phyloP scores from a whole-genome alignment of 306 rosid genomes.

The Casuarina glauca region DNA sequence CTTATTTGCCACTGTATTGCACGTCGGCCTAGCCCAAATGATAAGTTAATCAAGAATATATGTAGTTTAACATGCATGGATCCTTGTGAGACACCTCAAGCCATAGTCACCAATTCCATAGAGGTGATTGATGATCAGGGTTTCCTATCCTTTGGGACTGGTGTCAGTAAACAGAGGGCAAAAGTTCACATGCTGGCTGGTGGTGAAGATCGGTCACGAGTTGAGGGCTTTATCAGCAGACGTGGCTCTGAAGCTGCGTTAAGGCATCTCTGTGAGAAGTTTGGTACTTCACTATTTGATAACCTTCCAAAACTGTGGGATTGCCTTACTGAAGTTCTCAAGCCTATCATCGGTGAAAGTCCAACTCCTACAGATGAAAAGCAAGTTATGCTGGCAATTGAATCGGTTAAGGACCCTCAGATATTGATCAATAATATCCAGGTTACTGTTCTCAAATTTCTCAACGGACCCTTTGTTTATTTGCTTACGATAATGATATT shows the following conservation, averaged over 20 bases:
- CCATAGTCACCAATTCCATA: slow-evolving; percentile 66
- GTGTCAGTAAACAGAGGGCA: slow-evolving; percentile 60
- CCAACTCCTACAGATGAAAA: slow-evolving; percentile 39
- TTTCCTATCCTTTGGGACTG: slow-evolving; percentile 60
- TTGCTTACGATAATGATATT: background rate
- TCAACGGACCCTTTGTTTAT: no score
- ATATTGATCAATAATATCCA: slow-evolving; percentile 88
- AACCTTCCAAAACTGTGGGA: slow-evolving; percentile 98
- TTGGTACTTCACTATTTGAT: slow-evolving; percentile 71
- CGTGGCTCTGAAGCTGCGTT: slow-evolving; percentile 91
- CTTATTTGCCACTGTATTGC: slow-evolving; percentile 76
- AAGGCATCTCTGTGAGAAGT: slow-evolving; percentile 81
- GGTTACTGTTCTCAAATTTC: slow-evolving; percentile 45
- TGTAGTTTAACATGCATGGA: slow-evolving; percentile 88
- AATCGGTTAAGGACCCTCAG: slow-evolving; percentile 76
- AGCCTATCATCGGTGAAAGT: slow-evolving; percentile 54
- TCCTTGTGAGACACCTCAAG: slow-evolving; percentile 94
- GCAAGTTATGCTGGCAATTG: slow-evolving; percentile 40
- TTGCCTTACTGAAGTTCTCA: slow-evolving; percentile 90
- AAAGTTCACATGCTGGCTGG: slow-evolving; percentile 71
- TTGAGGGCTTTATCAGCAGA: slow-evolving; percentile 91
- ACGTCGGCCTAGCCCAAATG: slow-evolving; percentile 91
- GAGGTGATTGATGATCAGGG: slow-evolving; percentile 90
- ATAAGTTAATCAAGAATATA: slow-evolving; percentile 85
- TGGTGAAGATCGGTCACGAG: slow-evolving; percentile 80